phyloP scores from a whole-genome alignment of 116 monocot genomes.

The Phalaenopsis hybrid region DNA sequence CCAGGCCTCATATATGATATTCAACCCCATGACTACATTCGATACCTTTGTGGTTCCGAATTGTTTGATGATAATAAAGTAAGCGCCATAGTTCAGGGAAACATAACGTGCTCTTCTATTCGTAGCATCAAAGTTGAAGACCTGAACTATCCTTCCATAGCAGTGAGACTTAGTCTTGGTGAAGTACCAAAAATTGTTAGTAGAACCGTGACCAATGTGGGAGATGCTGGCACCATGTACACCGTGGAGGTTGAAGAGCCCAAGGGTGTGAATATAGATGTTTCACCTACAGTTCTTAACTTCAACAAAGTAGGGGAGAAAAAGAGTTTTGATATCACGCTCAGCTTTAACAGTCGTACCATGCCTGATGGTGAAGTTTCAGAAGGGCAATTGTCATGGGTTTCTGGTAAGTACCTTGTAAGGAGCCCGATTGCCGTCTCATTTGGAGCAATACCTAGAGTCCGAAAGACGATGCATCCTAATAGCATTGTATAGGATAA shows the following conservation, averaged over 20 bases:
- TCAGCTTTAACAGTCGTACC: not conserved
- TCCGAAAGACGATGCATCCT: too few species aligned
- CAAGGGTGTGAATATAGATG: not conserved
- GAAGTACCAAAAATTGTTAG: not conserved
- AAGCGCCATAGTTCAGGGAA: not conserved
- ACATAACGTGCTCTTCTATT: not conserved
- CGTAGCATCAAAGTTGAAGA: not conserved
- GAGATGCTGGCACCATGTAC: not conserved
- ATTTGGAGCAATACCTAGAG: not conserved
- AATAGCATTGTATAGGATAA: too few species aligned
- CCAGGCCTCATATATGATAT: constrained; percentile 27
- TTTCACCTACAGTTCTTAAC: not conserved
- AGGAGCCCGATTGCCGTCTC: constrained; percentile 9
- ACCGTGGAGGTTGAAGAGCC: not conserved
- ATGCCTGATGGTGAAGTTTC: not conserved
- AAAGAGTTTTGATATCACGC: not conserved
- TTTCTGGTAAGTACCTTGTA: constrained; percentile 7
- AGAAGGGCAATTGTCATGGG: constrained; percentile 8
- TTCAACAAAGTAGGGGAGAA: not conserved
- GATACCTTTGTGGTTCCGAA: constrained; percentile 5
- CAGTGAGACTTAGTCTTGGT: not conserved
- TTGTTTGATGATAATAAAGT: not conserved
- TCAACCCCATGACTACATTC: not conserved
- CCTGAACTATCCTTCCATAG: constrained; percentile 19
- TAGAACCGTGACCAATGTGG: constrained; percentile 8